Percentiles rank a stretch among this genome's conserved stretches.
These are phyloP conservation scores for Aspergillus quadrilineatus DNA, from an alignment of 2,329 filamentous ascomycete species.

Conservation along the genomic window DNA sequence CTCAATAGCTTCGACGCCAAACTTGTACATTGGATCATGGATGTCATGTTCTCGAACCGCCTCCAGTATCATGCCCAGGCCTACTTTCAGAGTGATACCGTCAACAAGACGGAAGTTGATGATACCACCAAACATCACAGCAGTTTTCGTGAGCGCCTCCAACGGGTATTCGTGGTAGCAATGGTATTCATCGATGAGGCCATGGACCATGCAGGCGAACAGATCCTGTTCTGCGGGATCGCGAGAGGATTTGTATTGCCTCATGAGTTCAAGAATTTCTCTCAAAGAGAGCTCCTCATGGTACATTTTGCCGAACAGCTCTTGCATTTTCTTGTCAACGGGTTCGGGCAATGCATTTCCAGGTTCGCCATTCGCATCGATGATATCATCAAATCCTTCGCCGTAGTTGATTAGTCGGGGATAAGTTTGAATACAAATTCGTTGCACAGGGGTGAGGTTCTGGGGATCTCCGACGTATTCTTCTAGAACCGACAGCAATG, in stretches of 20 bases:
- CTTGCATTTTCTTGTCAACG: conserved; percentile 90
- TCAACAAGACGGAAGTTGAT: conserved; percentile 92
- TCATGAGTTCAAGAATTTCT: conserved; percentile 79
- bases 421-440: conserved; percentile 86
- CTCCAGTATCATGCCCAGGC: conserved; percentile 96
- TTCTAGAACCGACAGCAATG: conserved; percentile 75
- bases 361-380: conserved; percentile 77
- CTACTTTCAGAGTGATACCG: conserved; percentile 85
- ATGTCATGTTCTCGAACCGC: conserved; percentile 81
- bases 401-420: conserved; percentile 95
- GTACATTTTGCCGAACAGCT: conserved; percentile 98
- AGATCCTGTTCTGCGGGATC: conserved; percentile 86
- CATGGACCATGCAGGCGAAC: conserved; percentile 98
- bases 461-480: conserved; percentile 61
- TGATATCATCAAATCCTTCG: conserved; percentile 85
- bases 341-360: conserved; percentile 77
- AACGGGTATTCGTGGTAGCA: conserved; percentile 94
- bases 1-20: conserved; percentile 90
- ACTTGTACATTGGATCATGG: conserved; percentile 94
- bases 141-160: conserved; percentile 93
- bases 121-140: conserved; percentile 93
- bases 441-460: conserved; percentile 77
- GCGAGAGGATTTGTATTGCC: conserved; percentile 82
- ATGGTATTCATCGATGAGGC: conserved; percentile 93
- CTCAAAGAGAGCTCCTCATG: conserved; percentile 83